Conservation (phyloP, 1,284 basidiomycete genomes). For the Cryptococcus sp. region DNA sequence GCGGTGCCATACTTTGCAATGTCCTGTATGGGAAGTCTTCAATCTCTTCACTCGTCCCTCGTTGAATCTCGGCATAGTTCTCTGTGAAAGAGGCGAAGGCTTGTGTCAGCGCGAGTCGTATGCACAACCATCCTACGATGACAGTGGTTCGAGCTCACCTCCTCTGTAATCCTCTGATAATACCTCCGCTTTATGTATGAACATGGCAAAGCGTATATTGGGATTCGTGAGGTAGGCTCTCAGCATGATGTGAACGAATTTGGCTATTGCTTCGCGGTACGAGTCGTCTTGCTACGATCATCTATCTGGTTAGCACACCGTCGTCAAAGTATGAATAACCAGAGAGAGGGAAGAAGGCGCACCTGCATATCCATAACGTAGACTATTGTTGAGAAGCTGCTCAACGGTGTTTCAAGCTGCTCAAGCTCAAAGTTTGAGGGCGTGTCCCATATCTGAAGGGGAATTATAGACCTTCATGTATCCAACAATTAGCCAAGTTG, state of each 20-base stretch:
- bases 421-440: slow-evolving; percentile 81
- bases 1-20: slow-evolving; percentile 29
- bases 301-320: background rate
- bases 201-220: slow-evolving; percentile 81
- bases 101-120: no score
- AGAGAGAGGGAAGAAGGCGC: slow-evolving; percentile 32
- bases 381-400: slow-evolving; percentile 75
- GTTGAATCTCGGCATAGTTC: slow-evolving; percentile 82
- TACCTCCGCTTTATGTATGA: slow-evolving; percentile 95
- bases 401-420: slow-evolving; percentile 68
- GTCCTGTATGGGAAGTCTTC: slow-evolving; percentile 62
- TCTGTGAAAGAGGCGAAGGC: slow-evolving; percentile 56
- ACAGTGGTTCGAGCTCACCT: slow-evolving; percentile 58
- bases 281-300: slow-evolving; percentile 53
- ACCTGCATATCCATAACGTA: slow-evolving; percentile 98
- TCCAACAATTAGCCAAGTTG: background rate
- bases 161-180: slow-evolving; percentile 89
- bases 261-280: slow-evolving; percentile 67
- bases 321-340: background rate
- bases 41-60: slow-evolving; percentile 78
- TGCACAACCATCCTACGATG: no score
- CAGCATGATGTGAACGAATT: slow-evolving; percentile 74
- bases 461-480: slow-evolving; percentile 75
- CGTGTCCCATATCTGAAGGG: slow-evolving; percentile 93
- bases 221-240: slow-evolving; percentile 74